Evolutionary conservation across 371 early-diverging fungal genomes (phyloP), one percentile per base, ranked within the genome.

Genomic region (Rhizopus delemar): DNA sequence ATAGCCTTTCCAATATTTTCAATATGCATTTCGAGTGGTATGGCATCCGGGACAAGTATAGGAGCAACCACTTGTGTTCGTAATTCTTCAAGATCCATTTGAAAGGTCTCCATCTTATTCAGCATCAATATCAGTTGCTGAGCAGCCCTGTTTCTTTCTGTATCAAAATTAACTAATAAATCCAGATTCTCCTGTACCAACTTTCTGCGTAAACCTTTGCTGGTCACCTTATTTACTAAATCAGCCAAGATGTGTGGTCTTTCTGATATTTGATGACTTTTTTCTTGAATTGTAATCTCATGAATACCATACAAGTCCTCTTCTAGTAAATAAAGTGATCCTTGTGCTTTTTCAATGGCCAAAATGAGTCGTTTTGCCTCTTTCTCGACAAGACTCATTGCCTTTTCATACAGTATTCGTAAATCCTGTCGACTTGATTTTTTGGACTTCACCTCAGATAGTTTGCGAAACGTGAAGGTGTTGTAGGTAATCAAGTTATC

Each of bases 401-500:
- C 70, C 16, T 62, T 63, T 48, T 78, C 74, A 53, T 81, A 81
- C 0, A 76, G 35, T 5, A 39, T 31, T 6, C 75, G 53, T 22
- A 80, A 55, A 22, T 75, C 74, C 33, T 78, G 76, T 41, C 66
- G 57, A 45, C 74, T 72, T 0, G 61, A 46, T 49, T 63, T 72
- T 31, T 56, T 66, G 4, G 41, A 39, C 46, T 77, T 62, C 0
- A 77, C 70, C 32, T 77, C 69, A 16, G 69, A 60, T 16, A 81
- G 46, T 56, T 66, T 68, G 33, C 63, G 60, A 22, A 81, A 57
- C 0, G 75, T 75, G 46, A 74, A 76, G 5, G 75, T 71, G 39
- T 78, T 78, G 63, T 81, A 81, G 0, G 79, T 74, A 41, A 81
- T 81, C 13, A 78, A 48, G 41, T 78, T 81, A 55, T 78, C 67